These are phyloP conservation scores for Leccinum subfulvum DNA, from an alignment of 1,284 basidiomycete species.

Conservation along the genomic window DNA sequence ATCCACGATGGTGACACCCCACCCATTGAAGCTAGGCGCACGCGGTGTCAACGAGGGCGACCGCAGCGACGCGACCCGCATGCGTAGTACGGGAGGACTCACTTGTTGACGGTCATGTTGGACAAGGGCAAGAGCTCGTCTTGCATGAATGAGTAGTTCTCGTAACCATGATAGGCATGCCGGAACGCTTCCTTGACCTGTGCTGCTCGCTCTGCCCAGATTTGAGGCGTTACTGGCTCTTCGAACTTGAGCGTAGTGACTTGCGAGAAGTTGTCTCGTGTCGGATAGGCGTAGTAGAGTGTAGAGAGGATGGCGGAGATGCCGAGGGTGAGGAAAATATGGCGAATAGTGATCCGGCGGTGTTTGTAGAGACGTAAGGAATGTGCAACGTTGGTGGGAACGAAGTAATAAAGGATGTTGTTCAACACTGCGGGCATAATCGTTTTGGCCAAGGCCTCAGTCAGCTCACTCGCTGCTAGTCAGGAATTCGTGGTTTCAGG, in stretches of 20 bases:
- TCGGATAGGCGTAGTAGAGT: conserved; percentile 22
- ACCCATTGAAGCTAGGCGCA: conserved; percentile 66
- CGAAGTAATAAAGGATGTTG: background rate
- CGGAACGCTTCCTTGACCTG: conserved; percentile 59
- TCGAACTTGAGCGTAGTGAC: conserved; percentile 15
- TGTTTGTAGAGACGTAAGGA: conserved; percentile 1
- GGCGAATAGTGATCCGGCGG: conserved; percentile 31
- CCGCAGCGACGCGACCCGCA: background rate
- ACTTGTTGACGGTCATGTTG: conserved; percentile 51
- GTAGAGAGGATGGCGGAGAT: conserved; percentile 25
- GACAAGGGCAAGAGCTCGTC: conserved; percentile 62
- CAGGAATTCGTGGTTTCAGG: background rate
- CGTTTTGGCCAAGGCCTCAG: background rate
- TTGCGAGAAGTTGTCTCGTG: conserved; percentile 3
- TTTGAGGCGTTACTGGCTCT: conserved; percentile 23
- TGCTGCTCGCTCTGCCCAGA: conserved; percentile 54
- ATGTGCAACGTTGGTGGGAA: background rate
- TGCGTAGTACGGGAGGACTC: conserved; percentile 19
- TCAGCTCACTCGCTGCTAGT: background rate
- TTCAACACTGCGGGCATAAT: background rate
- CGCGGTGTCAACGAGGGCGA: conserved; percentile 9
- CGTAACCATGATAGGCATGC: conserved; percentile 65
- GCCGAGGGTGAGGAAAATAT: conserved; percentile 27
- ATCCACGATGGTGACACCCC: conserved; percentile 86
- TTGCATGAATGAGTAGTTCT: conserved; percentile 50